Conservation (phyloP, 179 eudicot species). For the Drosera spatulata region DNA sequence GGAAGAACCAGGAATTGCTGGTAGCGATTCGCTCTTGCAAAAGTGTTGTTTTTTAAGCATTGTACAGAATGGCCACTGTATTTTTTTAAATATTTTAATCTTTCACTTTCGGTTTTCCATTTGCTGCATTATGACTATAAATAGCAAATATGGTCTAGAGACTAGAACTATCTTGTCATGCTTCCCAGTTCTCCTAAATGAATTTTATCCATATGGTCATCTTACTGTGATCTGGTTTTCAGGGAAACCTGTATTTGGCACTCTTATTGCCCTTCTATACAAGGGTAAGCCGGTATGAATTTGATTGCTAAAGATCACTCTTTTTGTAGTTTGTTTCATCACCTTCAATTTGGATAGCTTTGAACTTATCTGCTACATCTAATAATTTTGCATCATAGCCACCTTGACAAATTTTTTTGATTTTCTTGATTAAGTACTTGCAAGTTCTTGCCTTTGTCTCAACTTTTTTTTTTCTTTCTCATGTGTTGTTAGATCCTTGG, state of each 20-base stretch:
- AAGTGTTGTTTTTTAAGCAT: background rate
- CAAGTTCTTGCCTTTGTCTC: background rate
- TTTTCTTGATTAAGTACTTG: too few relatives aligned
- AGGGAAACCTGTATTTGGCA: constrained; percentile 96
- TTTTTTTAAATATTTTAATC: background rate
- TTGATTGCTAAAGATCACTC: too few relatives aligned
- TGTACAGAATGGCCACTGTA: background rate
- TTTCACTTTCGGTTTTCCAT: background rate
- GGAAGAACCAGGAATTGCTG: background rate
- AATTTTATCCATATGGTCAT: background rate
- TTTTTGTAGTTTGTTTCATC: too few relatives aligned
- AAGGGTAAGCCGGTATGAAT: constrained; percentile 94
- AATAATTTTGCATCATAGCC: too few relatives aligned
- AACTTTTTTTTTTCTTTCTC: background rate
- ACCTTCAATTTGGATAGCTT: too few relatives aligned
- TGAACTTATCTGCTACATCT: too few relatives aligned
- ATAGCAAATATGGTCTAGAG: too few relatives aligned
- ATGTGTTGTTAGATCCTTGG: constrained; percentile 53
- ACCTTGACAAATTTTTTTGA: too few relatives aligned
- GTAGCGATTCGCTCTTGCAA: background rate
- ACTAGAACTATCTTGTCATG: too few relatives aligned
- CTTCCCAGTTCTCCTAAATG: too few relatives aligned
- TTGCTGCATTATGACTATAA: background rate
- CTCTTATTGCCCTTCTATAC: constrained; percentile 78
- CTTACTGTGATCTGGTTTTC: constrained; percentile 6